A percentile compares a stretch with the other conserved stretches of the same genome.
Conservation (phyloP, 2,329 filamentous ascomycete species). For the Penicillium concentricum region DNA sequence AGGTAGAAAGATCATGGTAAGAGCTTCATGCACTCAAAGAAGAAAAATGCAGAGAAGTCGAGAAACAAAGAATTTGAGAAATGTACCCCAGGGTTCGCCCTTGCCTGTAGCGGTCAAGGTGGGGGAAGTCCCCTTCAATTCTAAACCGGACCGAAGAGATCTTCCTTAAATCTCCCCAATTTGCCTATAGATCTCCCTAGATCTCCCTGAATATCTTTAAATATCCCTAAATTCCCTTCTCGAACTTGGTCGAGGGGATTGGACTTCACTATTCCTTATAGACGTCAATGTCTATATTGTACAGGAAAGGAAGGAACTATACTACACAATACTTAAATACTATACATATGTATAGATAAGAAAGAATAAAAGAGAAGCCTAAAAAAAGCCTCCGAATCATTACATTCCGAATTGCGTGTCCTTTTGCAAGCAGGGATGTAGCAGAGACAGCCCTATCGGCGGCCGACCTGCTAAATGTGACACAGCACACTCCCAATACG, state of each 20-base stretch:
- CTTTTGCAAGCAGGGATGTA: constrained; percentile 10
- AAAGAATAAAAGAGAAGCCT: no score
- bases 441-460: constrained; percentile 7
- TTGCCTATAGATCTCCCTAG: background rate
- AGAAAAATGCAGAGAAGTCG: background rate
- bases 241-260: no score
- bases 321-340: background rate
- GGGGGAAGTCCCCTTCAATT: constrained; percentile 1
- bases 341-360: background rate
- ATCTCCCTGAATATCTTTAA: background rate
- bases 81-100: constrained; percentile 7
- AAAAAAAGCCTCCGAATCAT: constrained; percentile 1
- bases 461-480: background rate
- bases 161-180: background rate
- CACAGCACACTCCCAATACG: background rate
- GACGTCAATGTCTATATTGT: background rate
- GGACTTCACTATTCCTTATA: constrained; percentile 1
- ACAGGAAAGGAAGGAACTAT: background rate
- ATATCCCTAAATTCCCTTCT: background rate
- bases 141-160: background rate
- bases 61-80: constrained; percentile 1
- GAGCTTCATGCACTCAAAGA: background rate
- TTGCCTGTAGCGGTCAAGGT: constrained; percentile 6
- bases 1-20: background rate
- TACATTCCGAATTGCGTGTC: constrained; percentile 18